Evolutionary conservation across 805 yeast species (phyloP).

Genomic region (Pichia ethanolica): DNA sequence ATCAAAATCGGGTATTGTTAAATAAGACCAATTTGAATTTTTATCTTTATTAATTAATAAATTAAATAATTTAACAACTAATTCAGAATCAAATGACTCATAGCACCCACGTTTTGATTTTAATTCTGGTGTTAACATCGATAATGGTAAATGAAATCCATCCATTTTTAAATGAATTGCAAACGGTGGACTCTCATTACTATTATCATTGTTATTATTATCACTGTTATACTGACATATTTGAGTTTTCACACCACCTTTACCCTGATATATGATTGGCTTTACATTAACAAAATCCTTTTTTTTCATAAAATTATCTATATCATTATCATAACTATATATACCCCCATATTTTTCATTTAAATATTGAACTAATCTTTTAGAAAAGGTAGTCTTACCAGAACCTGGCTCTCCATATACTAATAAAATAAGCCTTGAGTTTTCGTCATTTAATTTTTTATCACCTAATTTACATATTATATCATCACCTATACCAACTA

Average conservation of each 20-base stretch:
- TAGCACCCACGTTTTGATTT: constrained; percentile 74
- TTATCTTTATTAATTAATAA: constrained; percentile 17
- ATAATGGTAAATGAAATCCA: constrained; percentile 62
- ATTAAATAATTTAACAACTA: constrained; percentile 30
- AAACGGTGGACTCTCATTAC: constrained; percentile 13
- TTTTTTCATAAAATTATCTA: neutral
- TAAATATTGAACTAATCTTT: constrained; percentile 35
- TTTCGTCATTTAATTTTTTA: neutral
- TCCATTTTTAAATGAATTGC: constrained; percentile 62
- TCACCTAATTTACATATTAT: neutral
- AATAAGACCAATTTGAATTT: constrained; percentile 1
- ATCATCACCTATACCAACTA: neutral
- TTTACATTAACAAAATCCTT: no score
- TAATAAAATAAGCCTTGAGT: constrained; percentile 41
- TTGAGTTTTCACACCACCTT: neutral
- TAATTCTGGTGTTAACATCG: constrained; percentile 43
- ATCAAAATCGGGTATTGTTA: constrained; percentile 63
- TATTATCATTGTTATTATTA: neutral
- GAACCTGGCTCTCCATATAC: constrained; percentile 80
- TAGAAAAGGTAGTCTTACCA: constrained; percentile 70
- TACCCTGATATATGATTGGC: neutral
- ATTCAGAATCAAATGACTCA: constrained; percentile 66
- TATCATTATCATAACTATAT: neutral
- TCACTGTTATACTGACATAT: constrained; percentile 2
- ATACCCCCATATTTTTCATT: constrained; percentile 16